Evolutionary conservation across 2,329 filamentous ascomycete genomes (phyloP), one percentile per base, ranked within the genome.

Genomic region (Claviceps quebecensis): DNA sequence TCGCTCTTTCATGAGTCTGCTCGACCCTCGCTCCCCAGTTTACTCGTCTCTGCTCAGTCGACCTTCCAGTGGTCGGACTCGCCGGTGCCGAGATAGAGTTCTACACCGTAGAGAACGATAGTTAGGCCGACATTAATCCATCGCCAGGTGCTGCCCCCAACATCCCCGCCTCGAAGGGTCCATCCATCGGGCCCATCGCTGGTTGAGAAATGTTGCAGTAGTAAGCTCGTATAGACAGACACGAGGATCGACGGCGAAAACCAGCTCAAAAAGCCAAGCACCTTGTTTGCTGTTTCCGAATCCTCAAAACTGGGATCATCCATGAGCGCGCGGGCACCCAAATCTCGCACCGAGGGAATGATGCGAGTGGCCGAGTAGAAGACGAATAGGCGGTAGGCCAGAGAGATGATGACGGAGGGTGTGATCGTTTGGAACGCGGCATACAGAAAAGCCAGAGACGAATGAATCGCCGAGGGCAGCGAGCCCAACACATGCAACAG

Each of bases 321-420:
- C 59, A 89, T 86, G 38, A 96, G 73, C 5, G 86, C 87, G 55
- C 83, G 77, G 3, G 87, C 88, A 16, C 91, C 91, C 23, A 86
- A 85, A 63, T 95, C 88, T 45, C 87, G 83, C 13, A 98, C 84
- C 1, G 90, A 90, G 0, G 93, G 93, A 52, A 98, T 96, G 65
- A 98, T 97, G 52, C 91, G 83, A 5, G 90, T 95, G 22, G 90
- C 90, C 53, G 88, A 88, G 68, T 97, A 97, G 65, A 97, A 88
- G 50, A 97, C 93, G 57, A 95, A 86, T 41, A 95, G 83, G 49
- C 93, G 86, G 67, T 96, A 98, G 34, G 87, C 83, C 44, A 98
- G 80, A 1, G 90, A 96, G 57, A 97, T 95, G 68, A 98, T 86
- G 55, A 97, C 90, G 1, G 88, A 95, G 0, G 93, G 89, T 0